phyloP scores from a whole-genome alignment of 2,329 filamentous ascomycete genomes.

The Fusarium stilboides region DNA sequence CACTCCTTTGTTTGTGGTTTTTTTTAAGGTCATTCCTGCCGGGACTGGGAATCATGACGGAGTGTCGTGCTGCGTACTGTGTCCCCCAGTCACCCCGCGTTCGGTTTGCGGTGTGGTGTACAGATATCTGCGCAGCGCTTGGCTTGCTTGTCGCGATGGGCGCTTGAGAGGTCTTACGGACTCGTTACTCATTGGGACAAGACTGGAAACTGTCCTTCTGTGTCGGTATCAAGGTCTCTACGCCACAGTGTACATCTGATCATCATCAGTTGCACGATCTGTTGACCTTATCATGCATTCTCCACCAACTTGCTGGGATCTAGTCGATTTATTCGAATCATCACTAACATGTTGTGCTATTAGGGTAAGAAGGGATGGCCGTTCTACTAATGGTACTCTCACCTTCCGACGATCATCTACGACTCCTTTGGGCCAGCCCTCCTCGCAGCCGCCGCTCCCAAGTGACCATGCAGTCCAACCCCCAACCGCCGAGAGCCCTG shows the following conservation, averaged over 20 bases:
- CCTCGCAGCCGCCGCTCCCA: slow-evolving; percentile 56
- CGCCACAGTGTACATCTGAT: neutral
- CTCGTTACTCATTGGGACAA: slow-evolving; percentile 1
- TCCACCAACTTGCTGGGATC: neutral
- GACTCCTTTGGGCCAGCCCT: slow-evolving; percentile 63
- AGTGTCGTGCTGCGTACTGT: slow-evolving; percentile 44
- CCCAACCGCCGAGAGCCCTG: slow-evolving; percentile 56
- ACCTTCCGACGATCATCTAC: slow-evolving; percentile 76
- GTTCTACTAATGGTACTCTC: slow-evolving; percentile 73
- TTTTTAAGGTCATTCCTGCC: slow-evolving; percentile 6
- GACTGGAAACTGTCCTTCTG: neutral
- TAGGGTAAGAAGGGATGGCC: slow-evolving; percentile 72
- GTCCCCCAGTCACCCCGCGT: slow-evolving; percentile 33
- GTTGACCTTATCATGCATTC: slow-evolving; percentile 22
- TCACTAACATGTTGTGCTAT: slow-evolving; percentile 27
- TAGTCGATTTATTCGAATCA: neutral
- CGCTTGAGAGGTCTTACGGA: slow-evolving; percentile 8
- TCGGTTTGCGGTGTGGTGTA: slow-evolving; percentile 20
- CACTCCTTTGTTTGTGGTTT: slow-evolving; percentile 27
- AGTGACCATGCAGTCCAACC: slow-evolving; percentile 60
- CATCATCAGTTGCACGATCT: slow-evolving; percentile 13
- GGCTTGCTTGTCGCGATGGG: slow-evolving; percentile 29
- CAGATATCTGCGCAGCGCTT: slow-evolving; percentile 24
- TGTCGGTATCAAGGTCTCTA: neutral
- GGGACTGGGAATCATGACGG: slow-evolving; percentile 25